phyloP scores from a whole-genome alignment of 108 stramenopile genomes.

The Epipyxis sp. region DNA sequence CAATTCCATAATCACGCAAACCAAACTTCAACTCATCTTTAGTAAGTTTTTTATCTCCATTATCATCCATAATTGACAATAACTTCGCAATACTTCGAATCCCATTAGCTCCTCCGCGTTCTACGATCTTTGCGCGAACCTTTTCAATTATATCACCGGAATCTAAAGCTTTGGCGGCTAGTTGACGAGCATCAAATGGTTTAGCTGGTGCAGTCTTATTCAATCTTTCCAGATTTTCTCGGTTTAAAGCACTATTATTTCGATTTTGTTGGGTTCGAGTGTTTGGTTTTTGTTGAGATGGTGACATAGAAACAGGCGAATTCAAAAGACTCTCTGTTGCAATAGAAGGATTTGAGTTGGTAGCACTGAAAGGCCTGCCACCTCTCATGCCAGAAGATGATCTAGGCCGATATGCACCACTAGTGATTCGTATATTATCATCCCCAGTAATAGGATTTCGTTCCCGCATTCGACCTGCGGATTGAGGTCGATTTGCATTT shows the following conservation, averaged over 20 bases:
- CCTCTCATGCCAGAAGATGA: too few relatives aligned
- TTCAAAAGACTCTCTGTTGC: background rate
- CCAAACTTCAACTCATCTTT: conserved; percentile 29
- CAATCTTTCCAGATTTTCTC: background rate
- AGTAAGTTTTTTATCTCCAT: conserved; percentile 32
- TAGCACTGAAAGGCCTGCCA: background rate
- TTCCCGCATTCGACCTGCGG: background rate
- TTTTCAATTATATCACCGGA: conserved; percentile 20
- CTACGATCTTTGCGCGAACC: conserved; percentile 17
- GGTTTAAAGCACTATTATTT: background rate
- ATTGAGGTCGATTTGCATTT: background rate
- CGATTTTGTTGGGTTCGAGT: background rate
- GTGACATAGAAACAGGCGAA: background rate
- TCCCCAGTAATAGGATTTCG: background rate
- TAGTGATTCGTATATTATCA: too few relatives aligned
- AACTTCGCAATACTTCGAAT: conserved; percentile 18
- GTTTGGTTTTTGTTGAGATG: background rate
- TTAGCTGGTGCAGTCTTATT: background rate
- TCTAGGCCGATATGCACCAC: background rate
- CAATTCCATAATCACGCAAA: conserved; percentile 31
- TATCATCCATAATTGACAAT: conserved; percentile 36
- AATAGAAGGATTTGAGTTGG: background rate
- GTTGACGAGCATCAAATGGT: background rate
- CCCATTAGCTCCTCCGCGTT: conserved; percentile 31
- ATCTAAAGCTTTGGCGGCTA: conserved; percentile 24